These are phyloP conservation scores for Starmerella khaoyaiensis DNA, from an alignment of 805 yeast species.

Conservation along the genomic window DNA sequence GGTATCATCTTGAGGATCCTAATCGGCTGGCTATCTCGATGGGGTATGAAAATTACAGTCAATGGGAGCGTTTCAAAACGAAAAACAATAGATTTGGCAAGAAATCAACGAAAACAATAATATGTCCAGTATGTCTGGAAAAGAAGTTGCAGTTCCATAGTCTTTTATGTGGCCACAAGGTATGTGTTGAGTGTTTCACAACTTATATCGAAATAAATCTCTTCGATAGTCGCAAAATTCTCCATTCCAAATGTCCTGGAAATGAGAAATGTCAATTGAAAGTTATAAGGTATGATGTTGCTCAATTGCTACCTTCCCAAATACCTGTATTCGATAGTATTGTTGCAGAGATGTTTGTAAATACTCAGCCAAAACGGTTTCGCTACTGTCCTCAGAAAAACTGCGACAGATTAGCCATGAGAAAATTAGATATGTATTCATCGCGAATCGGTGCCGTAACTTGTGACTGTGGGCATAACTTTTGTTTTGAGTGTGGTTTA, in stretches of 20 bases:
- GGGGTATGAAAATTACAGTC: background rate
- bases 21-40: constrained; percentile 6
- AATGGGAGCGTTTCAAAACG: background rate
- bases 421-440: constrained; percentile 37
- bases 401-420: constrained; percentile 25
- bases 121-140: constrained; percentile 13
- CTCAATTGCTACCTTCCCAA: background rate
- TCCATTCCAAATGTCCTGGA: constrained; percentile 50
- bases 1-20: constrained; percentile 6
- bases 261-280: constrained; percentile 36
- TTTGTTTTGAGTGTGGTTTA: constrained; percentile 60
- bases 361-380: constrained; percentile 1
- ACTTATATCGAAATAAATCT: constrained; percentile 41
- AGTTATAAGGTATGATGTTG: constrained; percentile 27
- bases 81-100: background rate
- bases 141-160: background rate
- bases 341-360: constrained; percentile 7
- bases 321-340: constrained; percentile 1
- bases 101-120: background rate
- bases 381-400: constrained; percentile 18
- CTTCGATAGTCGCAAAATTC: constrained; percentile 26
- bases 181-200: constrained; percentile 56
- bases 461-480: constrained; percentile 54
- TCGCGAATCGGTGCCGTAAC: constrained; percentile 36
- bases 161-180: constrained; percentile 57